These are phyloP conservation scores for Cyberlindnera xylosilytica DNA, from an alignment of 805 yeast species.

Conservation along the genomic window DNA sequence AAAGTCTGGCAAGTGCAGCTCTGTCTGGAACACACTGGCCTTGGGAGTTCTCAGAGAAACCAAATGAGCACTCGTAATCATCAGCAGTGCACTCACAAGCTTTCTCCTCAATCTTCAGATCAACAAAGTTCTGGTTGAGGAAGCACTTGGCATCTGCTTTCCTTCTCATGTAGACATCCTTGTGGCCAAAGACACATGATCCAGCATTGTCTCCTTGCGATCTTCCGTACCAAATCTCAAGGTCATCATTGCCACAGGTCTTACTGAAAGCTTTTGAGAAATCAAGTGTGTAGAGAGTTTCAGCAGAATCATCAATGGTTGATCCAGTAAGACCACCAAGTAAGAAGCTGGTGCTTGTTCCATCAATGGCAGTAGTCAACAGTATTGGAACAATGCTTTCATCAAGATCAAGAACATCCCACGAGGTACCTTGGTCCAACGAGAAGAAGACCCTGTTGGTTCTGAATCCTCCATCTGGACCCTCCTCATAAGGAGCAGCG, in stretches of 20 bases:
- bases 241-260: conserved; percentile 44
- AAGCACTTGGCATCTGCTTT: conserved; percentile 65
- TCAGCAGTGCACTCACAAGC: conserved; percentile 58
- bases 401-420: conserved; percentile 52
- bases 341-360: conserved; percentile 63
- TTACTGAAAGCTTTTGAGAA: conserved; percentile 54
- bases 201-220: conserved; percentile 30
- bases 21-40: conserved; percentile 48
- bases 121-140: conserved; percentile 35
- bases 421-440: conserved; percentile 68
- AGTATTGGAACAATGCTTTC: conserved; percentile 37
- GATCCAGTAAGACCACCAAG: conserved; percentile 38
- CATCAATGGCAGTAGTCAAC: conserved; percentile 63
- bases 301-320: conserved; percentile 6
- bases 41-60: conserved; percentile 37
- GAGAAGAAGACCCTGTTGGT: conserved; percentile 48
- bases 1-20: conserved; percentile 31
- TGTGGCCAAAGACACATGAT: conserved; percentile 67
- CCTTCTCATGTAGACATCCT: conserved; percentile 61
- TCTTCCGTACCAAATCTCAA: conserved; percentile 64
- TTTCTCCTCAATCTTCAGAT: conserved; percentile 42
- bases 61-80: conserved; percentile 72
- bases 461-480: conserved; percentile 31
- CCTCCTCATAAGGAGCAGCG: conserved; percentile 36
- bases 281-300: conserved; percentile 41